These are phyloP conservation scores for Voacanga thouarsii DNA, from an alignment of 257 asterid species.

Conservation along the genomic window DNA sequence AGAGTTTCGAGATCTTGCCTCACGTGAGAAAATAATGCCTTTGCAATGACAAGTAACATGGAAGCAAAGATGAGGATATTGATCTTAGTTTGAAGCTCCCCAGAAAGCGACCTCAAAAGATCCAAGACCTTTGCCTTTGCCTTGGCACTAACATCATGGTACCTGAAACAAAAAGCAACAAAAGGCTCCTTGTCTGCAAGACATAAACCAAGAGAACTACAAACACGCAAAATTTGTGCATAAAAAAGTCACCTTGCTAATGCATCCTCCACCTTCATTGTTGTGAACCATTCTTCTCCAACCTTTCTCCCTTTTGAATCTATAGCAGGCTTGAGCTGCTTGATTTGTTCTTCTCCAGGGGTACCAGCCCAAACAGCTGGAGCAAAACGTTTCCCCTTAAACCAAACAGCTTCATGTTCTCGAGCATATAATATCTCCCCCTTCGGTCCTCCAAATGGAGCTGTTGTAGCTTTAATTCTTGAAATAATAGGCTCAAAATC, in stretches of 20 bases:
- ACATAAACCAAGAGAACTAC: slow-evolving; percentile 3
- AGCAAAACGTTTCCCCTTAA: slow-evolving; percentile 83
- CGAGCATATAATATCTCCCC: slow-evolving; percentile 87
- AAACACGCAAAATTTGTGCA: slow-evolving; percentile 1
- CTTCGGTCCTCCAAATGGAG: slow-evolving; percentile 88
- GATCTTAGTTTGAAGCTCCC: slow-evolving; percentile 78
- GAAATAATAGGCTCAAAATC: slow-evolving; percentile 78
- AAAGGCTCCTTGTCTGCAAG: neutral
- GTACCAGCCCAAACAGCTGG: slow-evolving; percentile 78
- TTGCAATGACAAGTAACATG: slow-evolving; percentile 83
- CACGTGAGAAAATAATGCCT: slow-evolving; percentile 86
- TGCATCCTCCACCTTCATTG: slow-evolving; percentile 76
- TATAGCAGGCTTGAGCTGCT: slow-evolving; percentile 71
- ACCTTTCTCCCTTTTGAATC: slow-evolving; percentile 95
- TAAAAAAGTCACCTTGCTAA: slow-evolving; percentile 50
- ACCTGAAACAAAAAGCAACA: slow-evolving; percentile 44
- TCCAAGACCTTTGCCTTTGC: slow-evolving; percentile 79
- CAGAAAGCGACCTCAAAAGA: slow-evolving; percentile 69
- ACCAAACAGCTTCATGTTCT: slow-evolving; percentile 93
- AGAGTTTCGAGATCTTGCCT: slow-evolving; percentile 49
- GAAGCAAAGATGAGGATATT: slow-evolving; percentile 87
- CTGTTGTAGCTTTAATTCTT: slow-evolving; percentile 71
- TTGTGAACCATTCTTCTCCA: slow-evolving; percentile 98
- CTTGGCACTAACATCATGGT: slow-evolving; percentile 68
- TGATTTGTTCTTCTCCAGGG: slow-evolving; percentile 84